Evolutionary conservation across 2,329 filamentous ascomycete species (phyloP).

Genomic region (Aspergillus hiratsukae): DNA sequence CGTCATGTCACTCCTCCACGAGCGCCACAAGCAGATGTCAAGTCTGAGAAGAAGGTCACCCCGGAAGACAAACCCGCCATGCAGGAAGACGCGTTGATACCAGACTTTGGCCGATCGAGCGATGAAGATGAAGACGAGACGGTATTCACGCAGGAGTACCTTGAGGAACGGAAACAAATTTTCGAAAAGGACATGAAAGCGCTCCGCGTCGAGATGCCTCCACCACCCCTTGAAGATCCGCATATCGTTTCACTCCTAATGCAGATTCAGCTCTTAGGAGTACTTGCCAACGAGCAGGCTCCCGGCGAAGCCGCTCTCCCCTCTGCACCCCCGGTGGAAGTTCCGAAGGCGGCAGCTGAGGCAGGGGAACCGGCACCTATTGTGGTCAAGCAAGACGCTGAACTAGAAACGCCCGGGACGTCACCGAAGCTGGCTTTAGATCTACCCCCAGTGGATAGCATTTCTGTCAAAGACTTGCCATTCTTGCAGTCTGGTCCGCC

Average conservation of each 20-base stretch:
- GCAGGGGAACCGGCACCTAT: constrained; percentile 1
- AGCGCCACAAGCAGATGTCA: constrained; percentile 4
- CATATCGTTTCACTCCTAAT: constrained; percentile 38
- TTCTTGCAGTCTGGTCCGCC: constrained; percentile 41
- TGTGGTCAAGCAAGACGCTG: constrained; percentile 13
- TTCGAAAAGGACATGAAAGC: constrained; percentile 44
- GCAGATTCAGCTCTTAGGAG: constrained; percentile 43
- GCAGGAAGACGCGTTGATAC: constrained; percentile 20
- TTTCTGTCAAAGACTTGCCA: constrained; percentile 43
- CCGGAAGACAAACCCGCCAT: constrained; percentile 3
- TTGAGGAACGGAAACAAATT: constrained; percentile 41
- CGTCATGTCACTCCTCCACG: constrained; percentile 1
- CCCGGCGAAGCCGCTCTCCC: constrained; percentile 17
- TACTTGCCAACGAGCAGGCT: constrained; percentile 33
- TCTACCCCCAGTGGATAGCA: constrained; percentile 18
- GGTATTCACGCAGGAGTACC: constrained; percentile 46
- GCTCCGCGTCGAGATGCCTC: constrained; percentile 41
- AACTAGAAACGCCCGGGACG: constrained; percentile 10
- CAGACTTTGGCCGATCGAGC: constrained; percentile 31
- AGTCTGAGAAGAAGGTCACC: neutral
- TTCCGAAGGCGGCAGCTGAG: constrained; percentile 3
- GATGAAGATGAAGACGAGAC: constrained; percentile 45
- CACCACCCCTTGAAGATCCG: constrained; percentile 39
- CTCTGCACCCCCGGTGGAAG: constrained; percentile 1
- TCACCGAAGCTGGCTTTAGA: constrained; percentile 12